phyloP scores from a whole-genome alignment of 805 yeast genomes.

The Wickerhamiella australiensis region DNA sequence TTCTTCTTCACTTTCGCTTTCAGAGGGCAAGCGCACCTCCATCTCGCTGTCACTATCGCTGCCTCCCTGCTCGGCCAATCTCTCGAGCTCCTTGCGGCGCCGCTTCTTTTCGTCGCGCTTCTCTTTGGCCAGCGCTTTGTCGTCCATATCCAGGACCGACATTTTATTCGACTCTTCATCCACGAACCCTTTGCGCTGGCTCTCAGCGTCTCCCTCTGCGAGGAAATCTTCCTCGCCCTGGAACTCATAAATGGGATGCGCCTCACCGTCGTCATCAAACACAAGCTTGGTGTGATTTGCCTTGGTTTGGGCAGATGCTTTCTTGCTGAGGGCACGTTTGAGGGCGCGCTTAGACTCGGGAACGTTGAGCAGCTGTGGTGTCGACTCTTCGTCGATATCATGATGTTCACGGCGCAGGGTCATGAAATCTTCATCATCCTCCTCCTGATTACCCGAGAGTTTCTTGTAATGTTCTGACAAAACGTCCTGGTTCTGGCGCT shows the following conservation, averaged over 20 bases:
- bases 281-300: constrained; percentile 62
- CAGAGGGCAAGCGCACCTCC: constrained; percentile 17
- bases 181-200: constrained; percentile 58
- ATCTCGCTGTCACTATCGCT: constrained; percentile 7
- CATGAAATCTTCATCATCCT: constrained; percentile 58
- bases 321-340: constrained; percentile 80
- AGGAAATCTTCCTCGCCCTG: constrained; percentile 81
- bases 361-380: constrained; percentile 39
- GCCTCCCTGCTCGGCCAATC: constrained; percentile 33
- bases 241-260: constrained; percentile 85
- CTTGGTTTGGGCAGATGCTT: constrained; percentile 43
- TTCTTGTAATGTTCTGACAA: constrained; percentile 78
- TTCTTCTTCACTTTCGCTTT: constrained; percentile 15
- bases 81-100: constrained; percentile 69
- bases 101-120: constrained; percentile 83
- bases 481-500: constrained; percentile 84
- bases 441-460: constrained; percentile 32
- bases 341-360: constrained; percentile 75
- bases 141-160: constrained; percentile 61
- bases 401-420: constrained; percentile 69
- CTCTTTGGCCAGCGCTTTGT: constrained; percentile 62
- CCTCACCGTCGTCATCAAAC: constrained; percentile 89
- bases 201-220: constrained; percentile 52
- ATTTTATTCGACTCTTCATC: constrained; percentile 53
- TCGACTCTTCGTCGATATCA: constrained; percentile 41